Evolutionary conservation across 768 basidiomycete species (phyloP).

Genomic region (Pisolithus microcarpus): DNA sequence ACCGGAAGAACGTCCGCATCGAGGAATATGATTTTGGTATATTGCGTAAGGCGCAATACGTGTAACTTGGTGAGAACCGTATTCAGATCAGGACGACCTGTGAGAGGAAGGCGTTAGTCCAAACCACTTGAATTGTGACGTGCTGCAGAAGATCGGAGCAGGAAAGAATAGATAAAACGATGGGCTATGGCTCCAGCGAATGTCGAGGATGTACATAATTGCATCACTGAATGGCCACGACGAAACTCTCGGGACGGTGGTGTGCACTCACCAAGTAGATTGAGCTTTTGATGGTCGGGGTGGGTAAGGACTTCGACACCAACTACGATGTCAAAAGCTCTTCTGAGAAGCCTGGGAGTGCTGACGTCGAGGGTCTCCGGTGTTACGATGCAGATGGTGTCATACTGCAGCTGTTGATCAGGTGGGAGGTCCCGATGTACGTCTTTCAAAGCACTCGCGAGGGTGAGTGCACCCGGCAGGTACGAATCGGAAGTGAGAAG

Average conservation of each 20-base stretch:
- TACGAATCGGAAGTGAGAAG: slow-evolving; percentile 89
- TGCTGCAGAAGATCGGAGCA: neutral
- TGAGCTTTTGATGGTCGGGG: slow-evolving; percentile 56
- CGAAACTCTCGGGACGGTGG: slow-evolving; percentile 1
- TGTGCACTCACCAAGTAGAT: slow-evolving; percentile 69
- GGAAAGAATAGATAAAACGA: slow-evolving; percentile 7
- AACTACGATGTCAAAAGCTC: slow-evolving; percentile 76
- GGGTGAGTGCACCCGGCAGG: slow-evolving; percentile 85
- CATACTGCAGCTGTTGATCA: slow-evolving; percentile 45
- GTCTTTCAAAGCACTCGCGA: slow-evolving; percentile 79
- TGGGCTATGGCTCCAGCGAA: neutral
- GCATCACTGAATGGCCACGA: neutral
- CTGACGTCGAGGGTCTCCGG: slow-evolving; percentile 87
- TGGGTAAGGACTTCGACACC: slow-evolving; percentile 87
- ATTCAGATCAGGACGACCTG: slow-evolving; percentile 91
- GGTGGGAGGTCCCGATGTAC: slow-evolving; percentile 43
- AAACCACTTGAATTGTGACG: neutral
- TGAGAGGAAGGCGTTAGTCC: slow-evolving; percentile 11
- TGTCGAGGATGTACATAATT: neutral
- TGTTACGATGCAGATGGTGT: slow-evolving; percentile 86
- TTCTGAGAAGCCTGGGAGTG: slow-evolving; percentile 70
- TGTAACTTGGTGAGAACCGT: slow-evolving; percentile 96
- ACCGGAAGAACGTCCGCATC: slow-evolving; percentile 89
- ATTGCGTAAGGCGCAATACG: slow-evolving; percentile 86
- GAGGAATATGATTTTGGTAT: slow-evolving; percentile 80